Conservation (phyloP, 2,329 filamentous ascomycete genomes). For the Talaromyces sp. region DNA sequence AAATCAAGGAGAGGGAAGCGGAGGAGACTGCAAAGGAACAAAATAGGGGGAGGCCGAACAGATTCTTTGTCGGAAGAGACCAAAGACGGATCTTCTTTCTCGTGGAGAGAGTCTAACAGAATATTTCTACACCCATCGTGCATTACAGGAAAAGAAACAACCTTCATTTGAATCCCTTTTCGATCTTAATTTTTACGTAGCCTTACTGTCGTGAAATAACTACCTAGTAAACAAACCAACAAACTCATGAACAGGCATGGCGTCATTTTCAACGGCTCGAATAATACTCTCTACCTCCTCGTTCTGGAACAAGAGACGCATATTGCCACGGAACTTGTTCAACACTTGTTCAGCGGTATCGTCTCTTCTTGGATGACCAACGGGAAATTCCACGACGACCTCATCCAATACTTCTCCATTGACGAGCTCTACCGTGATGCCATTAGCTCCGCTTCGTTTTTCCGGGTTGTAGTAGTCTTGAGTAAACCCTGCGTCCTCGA, state of each 20-base stretch:
- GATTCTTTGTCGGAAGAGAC: constrained; percentile 3
- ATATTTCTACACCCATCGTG: not conserved
- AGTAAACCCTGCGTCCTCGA: constrained; percentile 14
- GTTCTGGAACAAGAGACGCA: not conserved
- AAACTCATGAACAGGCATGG: not conserved
- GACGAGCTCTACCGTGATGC: not conserved
- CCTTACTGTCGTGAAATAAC: not conserved
- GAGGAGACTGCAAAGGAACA: not conserved
- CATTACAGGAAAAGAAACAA: not conserved
- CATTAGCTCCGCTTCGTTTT: not conserved
- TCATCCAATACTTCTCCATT: constrained; percentile 21
- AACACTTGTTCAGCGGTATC: not conserved
- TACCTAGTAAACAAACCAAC: not conserved
- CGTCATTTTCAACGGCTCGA: not conserved
- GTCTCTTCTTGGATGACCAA: constrained; percentile 17
- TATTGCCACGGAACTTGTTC: not conserved
- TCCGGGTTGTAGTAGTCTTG: not conserved
- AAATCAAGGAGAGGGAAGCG: constrained; percentile 3
- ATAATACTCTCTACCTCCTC: not conserved
- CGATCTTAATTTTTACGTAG: not conserved
- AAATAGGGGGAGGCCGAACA: not conserved
- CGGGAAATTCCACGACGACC: constrained; percentile 32
- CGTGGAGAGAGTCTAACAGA: not conserved
- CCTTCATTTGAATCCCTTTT: not conserved
- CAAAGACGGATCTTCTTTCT: constrained; percentile 6